Evolutionary conservation across 352 stramenopile genomes (phyloP), one percentile per base, ranked within the genome.

Genomic region (Hyaloperonospora arabidopsidis): DNA sequence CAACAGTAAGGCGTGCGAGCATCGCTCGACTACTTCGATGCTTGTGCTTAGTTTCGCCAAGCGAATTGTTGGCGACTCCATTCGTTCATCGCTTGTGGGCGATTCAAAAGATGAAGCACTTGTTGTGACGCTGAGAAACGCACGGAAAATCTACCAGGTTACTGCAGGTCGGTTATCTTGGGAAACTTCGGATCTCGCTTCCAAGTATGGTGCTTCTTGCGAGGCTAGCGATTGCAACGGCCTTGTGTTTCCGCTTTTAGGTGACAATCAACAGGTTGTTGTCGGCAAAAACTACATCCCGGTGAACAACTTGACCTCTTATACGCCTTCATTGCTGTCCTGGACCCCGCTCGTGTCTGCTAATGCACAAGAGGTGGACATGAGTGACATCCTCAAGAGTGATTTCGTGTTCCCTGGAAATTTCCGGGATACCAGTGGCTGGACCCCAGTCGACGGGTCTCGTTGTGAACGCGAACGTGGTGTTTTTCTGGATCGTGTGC

Each of bases 1-100:
- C 15, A 36, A 66, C 14, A 48, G 49, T 0, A 60, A 13, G 8
- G 52, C 45, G 5, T 84, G 73, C 44, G 40, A 57, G 1, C 29
- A 47, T 17, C 60, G 45, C 1, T 78, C 73, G 4, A 61, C 57
- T 13, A 56, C 29, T 21, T 78, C 73, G 14, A 59, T 75, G 54
- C 54, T 84, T n/a, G 68, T 80, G 1, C 49, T 81, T n/a, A 84
- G 70, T 57, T 79, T 84, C 60, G 70, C 73, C 0, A 80, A 76
- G 49, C 68, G 70, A 5, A 70, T 83, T 19, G 38, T 67, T 2
- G 73, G 73, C 11, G 70, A 76, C 19, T 63, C 60, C 19, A 79
- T 80, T 18, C 63, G 59, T 14, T 67, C 55, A 0, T 68, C 65
- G 2, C 19, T 63, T 11, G 29, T 57, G 6, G 61, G 55, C 5